phyloP scores from a whole-genome alignment of 495 filamentous ascomycete genomes.

The Bacidia gigantensis region DNA sequence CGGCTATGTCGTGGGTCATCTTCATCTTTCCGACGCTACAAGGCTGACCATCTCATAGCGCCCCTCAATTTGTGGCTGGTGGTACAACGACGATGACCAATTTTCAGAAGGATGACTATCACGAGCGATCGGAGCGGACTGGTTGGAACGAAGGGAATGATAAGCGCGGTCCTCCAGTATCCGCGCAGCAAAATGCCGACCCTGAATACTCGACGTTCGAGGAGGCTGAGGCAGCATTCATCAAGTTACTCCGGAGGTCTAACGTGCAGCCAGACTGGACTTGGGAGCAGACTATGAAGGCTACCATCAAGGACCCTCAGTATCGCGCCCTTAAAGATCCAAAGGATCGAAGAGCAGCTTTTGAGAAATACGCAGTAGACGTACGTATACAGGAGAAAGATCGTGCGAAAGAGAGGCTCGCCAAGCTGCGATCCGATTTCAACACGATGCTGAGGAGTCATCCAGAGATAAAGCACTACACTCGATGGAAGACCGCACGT shows the following conservation, averaged over 20 bases:
- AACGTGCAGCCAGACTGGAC: conserved; percentile 82
- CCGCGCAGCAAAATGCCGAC: conserved; percentile 47
- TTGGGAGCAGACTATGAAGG: conserved; percentile 82
- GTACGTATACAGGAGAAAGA: conserved; percentile 88
- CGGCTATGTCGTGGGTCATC: conserved; percentile 45
- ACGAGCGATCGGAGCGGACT: conserved; percentile 51
- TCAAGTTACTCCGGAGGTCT: conserved; percentile 74
- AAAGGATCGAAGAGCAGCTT: conserved; percentile 77
- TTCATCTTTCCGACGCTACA: conserved; percentile 5
- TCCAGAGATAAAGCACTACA: conserved; percentile 95
- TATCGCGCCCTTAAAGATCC: conserved; percentile 91
- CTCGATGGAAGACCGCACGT: conserved; percentile 90
- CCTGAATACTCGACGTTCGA: conserved; percentile 76
- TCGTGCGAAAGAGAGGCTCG: conserved; percentile 82
- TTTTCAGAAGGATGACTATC: conserved; percentile 36
- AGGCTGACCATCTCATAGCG: conserved; percentile 30
- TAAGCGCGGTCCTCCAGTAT: conserved; percentile 46
- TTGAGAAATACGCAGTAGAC: conserved; percentile 90
- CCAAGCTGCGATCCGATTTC: conserved; percentile 89
- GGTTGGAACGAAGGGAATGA: conserved; percentile 41
- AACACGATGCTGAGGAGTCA: conserved; percentile 91
- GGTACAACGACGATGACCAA: conserved; percentile 42
- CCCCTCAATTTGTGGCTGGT: conserved; percentile 54
- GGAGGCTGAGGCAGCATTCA: conserved; percentile 88
- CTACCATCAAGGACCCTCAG: conserved; percentile 83